Conservation (phyloP, 148 eudicot species). For the Selenicereus undatus region DNA sequence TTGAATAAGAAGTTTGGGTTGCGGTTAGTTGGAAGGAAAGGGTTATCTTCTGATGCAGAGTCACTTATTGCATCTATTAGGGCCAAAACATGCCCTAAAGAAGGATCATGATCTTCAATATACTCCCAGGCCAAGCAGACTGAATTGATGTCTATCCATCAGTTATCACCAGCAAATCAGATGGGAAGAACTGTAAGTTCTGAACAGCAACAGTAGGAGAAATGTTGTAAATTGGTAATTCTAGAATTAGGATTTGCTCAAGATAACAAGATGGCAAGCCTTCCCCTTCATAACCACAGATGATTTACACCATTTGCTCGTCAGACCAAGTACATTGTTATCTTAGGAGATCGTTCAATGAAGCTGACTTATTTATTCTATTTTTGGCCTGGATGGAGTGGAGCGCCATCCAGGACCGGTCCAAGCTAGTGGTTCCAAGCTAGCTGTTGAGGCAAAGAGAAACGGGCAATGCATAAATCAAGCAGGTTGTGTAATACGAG, state of each 20-base stretch:
- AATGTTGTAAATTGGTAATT: conserved; percentile 25
- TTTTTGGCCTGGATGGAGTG: background rate
- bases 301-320: background rate
- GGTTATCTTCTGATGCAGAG: conserved; percentile 41
- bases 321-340: background rate
- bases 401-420: background rate
- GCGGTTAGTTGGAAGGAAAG: conserved; percentile 51
- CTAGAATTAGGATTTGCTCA: conserved; percentile 17
- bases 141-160: background rate
- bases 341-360: background rate
- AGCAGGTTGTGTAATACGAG: background rate
- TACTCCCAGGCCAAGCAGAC: background rate
- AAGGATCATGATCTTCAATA: conserved; percentile 18
- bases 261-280: conserved; percentile 12
- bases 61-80: conserved; percentile 45
- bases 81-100: conserved; percentile 18
- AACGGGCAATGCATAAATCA: background rate
- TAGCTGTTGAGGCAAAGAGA: background rate
- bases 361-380: conserved; percentile 10
- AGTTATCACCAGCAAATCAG: background rate
- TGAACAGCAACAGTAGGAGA: conserved; percentile 10
- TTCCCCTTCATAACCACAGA: background rate
- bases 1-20: conserved; percentile 42
- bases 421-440: background rate
- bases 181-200: conserved; percentile 7